These are phyloP conservation scores for Sclerotinia spermophila DNA, from an alignment of 2,329 filamentous ascomycete species.

Conservation along the genomic window DNA sequence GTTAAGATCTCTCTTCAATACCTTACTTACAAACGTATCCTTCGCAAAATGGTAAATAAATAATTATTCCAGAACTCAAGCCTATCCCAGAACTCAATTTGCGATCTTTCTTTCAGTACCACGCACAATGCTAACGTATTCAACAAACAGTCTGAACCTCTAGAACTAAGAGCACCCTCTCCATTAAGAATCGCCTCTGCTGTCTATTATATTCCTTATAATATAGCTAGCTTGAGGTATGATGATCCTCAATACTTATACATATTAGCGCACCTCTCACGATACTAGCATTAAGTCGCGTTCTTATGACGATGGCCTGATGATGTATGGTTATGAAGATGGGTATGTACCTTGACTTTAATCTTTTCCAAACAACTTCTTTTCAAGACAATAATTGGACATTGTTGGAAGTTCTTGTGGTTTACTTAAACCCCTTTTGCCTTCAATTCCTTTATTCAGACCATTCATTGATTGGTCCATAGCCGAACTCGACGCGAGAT, in stretches of 20 bases:
- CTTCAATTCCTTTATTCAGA: background rate
- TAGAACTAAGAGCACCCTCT: background rate
- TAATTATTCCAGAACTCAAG: background rate
- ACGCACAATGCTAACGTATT: background rate
- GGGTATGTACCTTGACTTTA: background rate
- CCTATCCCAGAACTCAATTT: background rate
- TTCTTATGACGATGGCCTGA: background rate
- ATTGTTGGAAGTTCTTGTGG: background rate
- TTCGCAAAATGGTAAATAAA: background rate
- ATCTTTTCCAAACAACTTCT: background rate
- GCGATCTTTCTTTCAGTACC: background rate
- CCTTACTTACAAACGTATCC: background rate
- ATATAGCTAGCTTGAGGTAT: background rate
- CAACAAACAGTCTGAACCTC: background rate
- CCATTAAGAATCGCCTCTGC: background rate
- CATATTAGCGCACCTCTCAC: background rate
- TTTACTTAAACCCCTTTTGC: conserved; percentile 1
- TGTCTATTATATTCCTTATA: too few relatives aligned
- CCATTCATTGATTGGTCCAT: conserved; percentile 3
- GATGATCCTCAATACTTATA: background rate
- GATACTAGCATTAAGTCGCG: background rate
- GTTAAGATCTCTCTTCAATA: background rate
- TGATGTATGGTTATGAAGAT: background rate
- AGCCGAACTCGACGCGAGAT: background rate
- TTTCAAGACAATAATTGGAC: background rate